Evolutionary conservation across 371 early-diverging fungal genomes (phyloP), one percentile per base, ranked within the genome.

Genomic region (Zopfochytrium polystomum): DNA sequence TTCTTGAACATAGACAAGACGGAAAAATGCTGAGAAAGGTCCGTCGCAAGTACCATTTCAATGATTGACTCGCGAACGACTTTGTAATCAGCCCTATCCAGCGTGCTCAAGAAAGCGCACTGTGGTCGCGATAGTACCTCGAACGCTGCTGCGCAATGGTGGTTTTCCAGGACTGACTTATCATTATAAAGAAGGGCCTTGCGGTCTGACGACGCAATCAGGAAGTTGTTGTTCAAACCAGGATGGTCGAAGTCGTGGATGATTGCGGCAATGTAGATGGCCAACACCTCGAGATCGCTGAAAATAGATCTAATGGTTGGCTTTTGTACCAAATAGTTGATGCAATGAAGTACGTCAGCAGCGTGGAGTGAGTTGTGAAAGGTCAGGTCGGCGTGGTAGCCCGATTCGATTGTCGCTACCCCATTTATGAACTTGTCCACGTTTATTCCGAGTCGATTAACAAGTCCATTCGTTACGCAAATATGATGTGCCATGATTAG

Each of bases 171-270:
- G n/a, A n/a, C n/a, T n/a, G n/a, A n/a, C n/a, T n/a, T n/a, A n/a
- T n/a, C n/a, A n/a, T n/a, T n/a, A n/a, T 95, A 96, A 3, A 95
- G 70, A 52, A 90, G 77, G 6, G 98, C 96, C 49, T 90, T 73
- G 30, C 87, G 91, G 18, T 92, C 88, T 26, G 78, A 73, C 0
- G 89, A 86, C 1, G 86, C 80, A 47, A 89, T 80, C 44, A 77
- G 58, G 47, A 73, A 74, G 33, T 64, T 52, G 65, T 82, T 82
- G 65, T 72, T 80, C 33, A 78, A 64, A 3, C 83, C 83, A 9
- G 83, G 83, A 56, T 78, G 76, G 57, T 73, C 79, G 56, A 66
- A n/a, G n/a, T n/a, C n/a, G n/a, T n/a, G n/a, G n/a, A n/a, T n/a
- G n/a, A n/a, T n/a, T n/a, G n/a, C n/a, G 3, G 82, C 80, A 20